Base-by-base conservation (phyloP, 768 basidiomycete species). In the Piloderma croceum region DNA sequence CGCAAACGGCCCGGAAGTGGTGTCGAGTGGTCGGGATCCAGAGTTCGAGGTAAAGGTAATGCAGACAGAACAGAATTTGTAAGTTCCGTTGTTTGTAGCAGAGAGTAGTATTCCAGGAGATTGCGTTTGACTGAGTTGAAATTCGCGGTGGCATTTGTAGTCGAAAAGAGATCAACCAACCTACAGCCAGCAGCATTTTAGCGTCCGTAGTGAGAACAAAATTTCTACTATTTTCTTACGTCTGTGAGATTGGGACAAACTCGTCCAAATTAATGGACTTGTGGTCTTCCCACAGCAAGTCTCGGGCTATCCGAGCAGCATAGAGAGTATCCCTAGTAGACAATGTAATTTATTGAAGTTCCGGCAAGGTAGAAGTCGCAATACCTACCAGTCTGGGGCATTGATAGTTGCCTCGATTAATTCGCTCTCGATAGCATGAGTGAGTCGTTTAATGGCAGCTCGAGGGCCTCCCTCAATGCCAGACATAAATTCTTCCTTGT, bases 281-380 rank as follows among this genome's bases (percentile, higher is more conserved):
- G 43, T 90, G 83, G 43, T 79, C 73, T 52, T 83, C 83, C 90
- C 91, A 98, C n/a, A 99, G 68, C 27, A 99, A 64, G 56, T 96
- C 89, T 38, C 89, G 72, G 11, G 93, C 90, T 85, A 94, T 97
- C 42, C 87, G 79, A 6, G 91, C 92, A 24, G 79, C 80, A 60
- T 86, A 89, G 4, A 96, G 70, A 0, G 90, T 88, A 45, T 94
- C 87, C 92, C 90, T 96, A 48, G 17, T 36, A 46, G 13, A 15
- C 4, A 35, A 24, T 12, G 13, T 7, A 35, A 25, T 44, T 5
- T 29, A 19, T 5, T 15, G 12, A 29, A 23, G 35, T 17, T 6
- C 21, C 3, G 21, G 17, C 5, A 21, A 10, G 35, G 17, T 39
- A 10, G 6, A 20, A 17, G 20, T 9, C 7, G 6, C 21, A 66